Conservation (phyloP, 1,284 basidiomycete genomes). For the Ceratorhiza oryzae-sativae region DNA sequence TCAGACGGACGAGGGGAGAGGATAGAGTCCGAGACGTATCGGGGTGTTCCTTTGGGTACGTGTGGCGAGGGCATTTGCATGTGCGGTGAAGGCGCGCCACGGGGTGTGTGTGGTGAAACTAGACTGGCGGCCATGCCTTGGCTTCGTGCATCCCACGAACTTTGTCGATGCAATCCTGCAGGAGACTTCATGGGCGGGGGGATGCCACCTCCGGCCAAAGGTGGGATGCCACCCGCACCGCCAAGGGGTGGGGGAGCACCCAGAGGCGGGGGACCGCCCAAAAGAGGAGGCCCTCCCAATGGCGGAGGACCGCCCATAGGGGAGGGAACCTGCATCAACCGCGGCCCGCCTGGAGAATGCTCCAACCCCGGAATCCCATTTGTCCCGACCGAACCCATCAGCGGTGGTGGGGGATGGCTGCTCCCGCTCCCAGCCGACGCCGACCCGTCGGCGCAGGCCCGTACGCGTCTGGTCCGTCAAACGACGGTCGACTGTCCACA, state of each 20-base stretch:
- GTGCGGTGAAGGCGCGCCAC: slow-evolving; percentile 5
- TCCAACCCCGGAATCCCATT: background rate
- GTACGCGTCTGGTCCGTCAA: slow-evolving; percentile 25
- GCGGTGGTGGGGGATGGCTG: slow-evolving; percentile 6
- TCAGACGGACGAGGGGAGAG: background rate
- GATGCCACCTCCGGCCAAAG: background rate
- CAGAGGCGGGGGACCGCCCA: background rate
- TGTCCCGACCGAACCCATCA: slow-evolving; percentile 9
- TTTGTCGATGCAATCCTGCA: slow-evolving; percentile 4
- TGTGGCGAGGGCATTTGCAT: slow-evolving; percentile 5
- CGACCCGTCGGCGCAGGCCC: slow-evolving; percentile 11
- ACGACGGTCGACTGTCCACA: slow-evolving; percentile 1
- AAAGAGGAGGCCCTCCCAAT: background rate
- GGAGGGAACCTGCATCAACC: too few relatives aligned
- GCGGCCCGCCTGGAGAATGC: background rate
- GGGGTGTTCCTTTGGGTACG: slow-evolving; percentile 6
- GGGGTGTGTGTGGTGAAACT: slow-evolving; percentile 22
- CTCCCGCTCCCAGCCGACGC: background rate
- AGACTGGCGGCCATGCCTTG: background rate
- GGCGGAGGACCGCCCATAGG: too few relatives aligned
- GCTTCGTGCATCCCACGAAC: slow-evolving; percentile 9
- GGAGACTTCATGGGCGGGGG: slow-evolving; percentile 9
- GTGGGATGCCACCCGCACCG: background rate
- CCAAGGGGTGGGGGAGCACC: background rate
- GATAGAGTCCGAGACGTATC: slow-evolving; percentile 1